Evolutionary conservation across 2,329 filamentous ascomycete genomes (phyloP).

Genomic region (Aureobasidium lini): DNA sequence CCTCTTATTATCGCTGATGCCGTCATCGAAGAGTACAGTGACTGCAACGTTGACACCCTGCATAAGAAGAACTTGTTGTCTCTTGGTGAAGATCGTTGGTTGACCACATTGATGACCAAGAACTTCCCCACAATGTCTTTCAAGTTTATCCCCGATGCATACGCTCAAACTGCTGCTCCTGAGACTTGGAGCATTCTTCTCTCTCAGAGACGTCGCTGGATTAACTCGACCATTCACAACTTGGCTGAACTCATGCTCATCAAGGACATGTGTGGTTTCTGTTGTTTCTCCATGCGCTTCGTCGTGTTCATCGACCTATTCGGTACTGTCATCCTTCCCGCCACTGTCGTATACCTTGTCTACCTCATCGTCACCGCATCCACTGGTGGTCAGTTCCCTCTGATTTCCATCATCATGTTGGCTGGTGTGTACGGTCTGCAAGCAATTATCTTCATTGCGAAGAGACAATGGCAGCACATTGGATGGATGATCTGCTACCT

Average conservation of each 20-base stretch:
- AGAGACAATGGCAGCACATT: slow-evolving; percentile 95
- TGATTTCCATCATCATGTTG: slow-evolving; percentile 83
- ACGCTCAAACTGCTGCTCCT: slow-evolving; percentile 86
- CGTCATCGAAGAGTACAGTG: slow-evolving; percentile 79
- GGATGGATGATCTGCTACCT: slow-evolving; percentile 99
- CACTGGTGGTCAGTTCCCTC: slow-evolving; percentile 66
- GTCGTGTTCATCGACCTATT: slow-evolving; percentile 91
- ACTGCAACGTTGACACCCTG: slow-evolving; percentile 84
- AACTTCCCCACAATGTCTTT: slow-evolving; percentile 92
- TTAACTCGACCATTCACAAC: slow-evolving; percentile 98
- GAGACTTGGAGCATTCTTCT: slow-evolving; percentile 90
- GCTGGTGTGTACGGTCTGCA: slow-evolving; percentile 92
- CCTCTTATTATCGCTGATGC: slow-evolving; percentile 88
- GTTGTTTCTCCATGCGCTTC: slow-evolving; percentile 97
- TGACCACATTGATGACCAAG: slow-evolving; percentile 97
- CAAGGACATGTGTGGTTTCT: slow-evolving; percentile 95
- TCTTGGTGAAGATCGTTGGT: slow-evolving; percentile 91
- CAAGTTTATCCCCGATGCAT: slow-evolving; percentile 92
- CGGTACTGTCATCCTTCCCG: slow-evolving; percentile 85
- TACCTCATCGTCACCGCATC: slow-evolving; percentile 80
- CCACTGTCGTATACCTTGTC: slow-evolving; percentile 76
- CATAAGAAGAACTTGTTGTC: slow-evolving; percentile 92
- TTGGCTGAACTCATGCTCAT: slow-evolving; percentile 82
- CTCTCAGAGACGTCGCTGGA: slow-evolving; percentile 98
- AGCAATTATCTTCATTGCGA: slow-evolving; percentile 90